Evolutionary conservation across 2,329 filamentous ascomycete species (phyloP), one percentile per base, ranked within the genome.

Genomic region (Alternaria longipes): DNA sequence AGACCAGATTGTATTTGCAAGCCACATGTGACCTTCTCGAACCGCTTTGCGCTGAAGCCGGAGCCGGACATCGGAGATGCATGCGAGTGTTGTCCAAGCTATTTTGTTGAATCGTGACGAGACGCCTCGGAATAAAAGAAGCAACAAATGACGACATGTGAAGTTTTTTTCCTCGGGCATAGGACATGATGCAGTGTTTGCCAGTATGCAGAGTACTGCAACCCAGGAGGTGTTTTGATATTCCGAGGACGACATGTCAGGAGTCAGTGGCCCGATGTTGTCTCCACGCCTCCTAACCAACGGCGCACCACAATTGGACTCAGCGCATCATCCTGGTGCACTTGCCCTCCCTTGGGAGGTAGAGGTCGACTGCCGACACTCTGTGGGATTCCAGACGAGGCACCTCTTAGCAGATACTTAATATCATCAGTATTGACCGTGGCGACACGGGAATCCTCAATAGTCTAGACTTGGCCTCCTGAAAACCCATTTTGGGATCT

Each of bases 1-100:
- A 42, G 52, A 36, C 54, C 46, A 42, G 52, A 36, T 34, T 57
- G 22, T 50, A 24, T 46, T 40, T 47, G 30, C 47, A 30, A 56
- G 56, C 44, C 50, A 52, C 58, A 57, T 54, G 60, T 46, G 56
- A 44, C 52, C 38, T 50, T 30, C 44, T 46, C 47, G 45, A 36
- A 47, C 51, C 42, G 49, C 40, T 58, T 28, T 26, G 20, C 20
- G 34, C 32, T n/a, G 30, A 22, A 26, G 46, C 30, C 46, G 30
- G 22, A 50, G 46, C 46, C 46, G 30, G 22, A 50, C 11, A 50
- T 38, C 46, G 46, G 46, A 24, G 18, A 9, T 24, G 32, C 20
- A 36, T 38, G 11, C 30, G 30, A 18, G 18, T 14, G 18, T n/a
- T 34, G 30, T 49, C 20, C 28, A 34, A 9, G 45, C 20, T 32